A percentile compares a stretch with the other conserved stretches of the same genome.
Conservation (phyloP, 2,329 filamentous ascomycete genomes). For the Penicillium sp. region DNA sequence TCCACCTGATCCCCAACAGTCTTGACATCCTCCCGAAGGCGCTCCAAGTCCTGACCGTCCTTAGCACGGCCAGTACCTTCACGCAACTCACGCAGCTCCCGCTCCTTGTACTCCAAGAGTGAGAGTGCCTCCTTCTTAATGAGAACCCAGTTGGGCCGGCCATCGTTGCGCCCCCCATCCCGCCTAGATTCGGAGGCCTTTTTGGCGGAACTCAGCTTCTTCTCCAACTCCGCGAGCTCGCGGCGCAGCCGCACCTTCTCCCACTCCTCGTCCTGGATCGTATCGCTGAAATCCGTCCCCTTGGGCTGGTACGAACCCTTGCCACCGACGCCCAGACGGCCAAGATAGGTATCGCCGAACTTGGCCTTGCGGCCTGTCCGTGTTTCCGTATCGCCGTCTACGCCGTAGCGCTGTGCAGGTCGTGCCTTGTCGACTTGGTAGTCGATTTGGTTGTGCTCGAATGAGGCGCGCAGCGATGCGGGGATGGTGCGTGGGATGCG, state of each 20-base stretch:
- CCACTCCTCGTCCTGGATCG: slow-evolving; percentile 88
- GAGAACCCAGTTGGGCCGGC: slow-evolving; percentile 80
- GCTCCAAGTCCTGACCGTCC: slow-evolving; percentile 69
- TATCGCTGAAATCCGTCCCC: slow-evolving; percentile 85
- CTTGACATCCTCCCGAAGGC: slow-evolving; percentile 78
- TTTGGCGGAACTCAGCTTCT: slow-evolving; percentile 81
- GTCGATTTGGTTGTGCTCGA: slow-evolving; percentile 94
- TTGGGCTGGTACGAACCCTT: slow-evolving; percentile 75
- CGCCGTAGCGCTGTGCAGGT: slow-evolving; percentile 73
- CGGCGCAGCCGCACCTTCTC: slow-evolving; percentile 94
- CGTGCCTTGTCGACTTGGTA: slow-evolving; percentile 82
- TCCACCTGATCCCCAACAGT: slow-evolving; percentile 94
- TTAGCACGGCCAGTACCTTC: slow-evolving; percentile 53
- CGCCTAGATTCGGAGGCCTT: slow-evolving; percentile 64
- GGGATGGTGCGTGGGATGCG: slow-evolving; percentile 90
- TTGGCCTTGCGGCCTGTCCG: slow-evolving; percentile 88
- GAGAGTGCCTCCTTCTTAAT: slow-evolving; percentile 94
- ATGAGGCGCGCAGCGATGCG: slow-evolving; percentile 82
- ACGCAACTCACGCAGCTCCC: slow-evolving; percentile 72
- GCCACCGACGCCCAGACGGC: slow-evolving; percentile 72
- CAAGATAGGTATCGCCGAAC: slow-evolving; percentile 96
- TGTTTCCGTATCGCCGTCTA: slow-evolving; percentile 74
- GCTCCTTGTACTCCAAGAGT: slow-evolving; percentile 87
- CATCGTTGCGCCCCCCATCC: slow-evolving; percentile 54
- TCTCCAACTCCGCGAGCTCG: slow-evolving; percentile 83